Conservation (phyloP, 225 moss, liverwort and hornwort species). For the Pleurozium schreberi region DNA sequence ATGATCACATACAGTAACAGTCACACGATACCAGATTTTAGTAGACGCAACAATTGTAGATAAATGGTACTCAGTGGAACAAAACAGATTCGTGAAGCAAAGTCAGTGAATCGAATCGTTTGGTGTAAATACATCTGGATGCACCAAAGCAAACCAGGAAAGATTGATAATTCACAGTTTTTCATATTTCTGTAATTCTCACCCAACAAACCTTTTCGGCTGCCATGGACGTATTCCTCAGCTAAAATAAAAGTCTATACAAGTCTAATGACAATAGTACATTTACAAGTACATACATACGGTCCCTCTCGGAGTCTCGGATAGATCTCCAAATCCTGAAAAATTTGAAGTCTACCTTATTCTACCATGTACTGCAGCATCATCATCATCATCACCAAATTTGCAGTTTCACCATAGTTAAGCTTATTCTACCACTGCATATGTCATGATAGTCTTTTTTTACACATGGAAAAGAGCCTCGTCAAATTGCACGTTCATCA, state of each 20-base stretch:
- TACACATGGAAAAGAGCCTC: background rate
- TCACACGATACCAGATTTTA: background rate
- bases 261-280: background rate
- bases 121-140: constrained; percentile 11
- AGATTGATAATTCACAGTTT: background rate
- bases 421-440: background rate
- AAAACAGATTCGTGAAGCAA: background rate
- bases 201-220: background rate
- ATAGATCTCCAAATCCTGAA: background rate
- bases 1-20: background rate
- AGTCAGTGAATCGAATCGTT: background rate
- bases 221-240: background rate
- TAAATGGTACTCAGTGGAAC: background rate
- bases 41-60: background rate
- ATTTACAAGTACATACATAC: constrained; percentile 3
- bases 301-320: background rate
- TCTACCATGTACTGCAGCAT: background rate
- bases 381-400: background rate
- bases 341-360: background rate
- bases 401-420: too few relatives aligned
- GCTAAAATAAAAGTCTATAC: background rate
- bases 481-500: background rate
- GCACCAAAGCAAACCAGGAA: background rate
- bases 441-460: background rate
- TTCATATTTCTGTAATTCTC: background rate